Evolutionary conservation across 2,329 filamentous ascomycete genomes (phyloP), one percentile per base, ranked within the genome.

Genomic region (Delphinella strobiligena): DNA sequence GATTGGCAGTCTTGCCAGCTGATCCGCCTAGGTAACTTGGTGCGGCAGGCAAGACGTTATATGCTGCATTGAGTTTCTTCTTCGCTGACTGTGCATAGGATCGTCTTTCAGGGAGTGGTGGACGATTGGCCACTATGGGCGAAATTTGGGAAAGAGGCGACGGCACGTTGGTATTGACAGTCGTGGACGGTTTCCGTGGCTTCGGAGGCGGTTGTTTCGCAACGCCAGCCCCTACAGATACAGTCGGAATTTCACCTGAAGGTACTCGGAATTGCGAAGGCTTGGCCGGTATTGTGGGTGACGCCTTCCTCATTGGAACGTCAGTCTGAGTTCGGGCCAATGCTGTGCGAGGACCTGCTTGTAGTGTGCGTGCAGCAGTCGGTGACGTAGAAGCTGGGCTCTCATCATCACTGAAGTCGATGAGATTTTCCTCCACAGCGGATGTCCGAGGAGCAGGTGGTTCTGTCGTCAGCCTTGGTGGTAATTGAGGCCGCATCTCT

Each of bases 401-500:
- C 42, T 63, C 62, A 27, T 62, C 58, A 24, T 68, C 64, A n/a
- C 61, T 64, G 17, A 69, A 59, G 43, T 69, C 65, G 33, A 71
- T 71, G 9, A 69, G 51, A 34, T 68, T 37, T 2, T 37, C 61
- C 33, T 59, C 58, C 19, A 49, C 37, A n/a, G 39, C 40, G 12
- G 48, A 38, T 11, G 41, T 46, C 36, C 49, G 45, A 35, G 53
- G 47, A 22, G 50, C 47, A 10, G 43, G 41, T 7, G 52, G 51
- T 34, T 52, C 50, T 4, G 52, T 49, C 5, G 51, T 44, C 24
- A 44, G 55, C 17, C 62, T 58, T 27, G 54, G 49, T 12, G 63
- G 61, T 11, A 66, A 49, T 11, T 41, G 47, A 30, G 63, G 62
- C 42, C 59, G 27, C 37, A 29, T 37, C 34, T 41, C 37, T 18